Base-by-base conservation (phyloP, 2,329 filamentous ascomycete genomes). In the Penicillium freii region DNA sequence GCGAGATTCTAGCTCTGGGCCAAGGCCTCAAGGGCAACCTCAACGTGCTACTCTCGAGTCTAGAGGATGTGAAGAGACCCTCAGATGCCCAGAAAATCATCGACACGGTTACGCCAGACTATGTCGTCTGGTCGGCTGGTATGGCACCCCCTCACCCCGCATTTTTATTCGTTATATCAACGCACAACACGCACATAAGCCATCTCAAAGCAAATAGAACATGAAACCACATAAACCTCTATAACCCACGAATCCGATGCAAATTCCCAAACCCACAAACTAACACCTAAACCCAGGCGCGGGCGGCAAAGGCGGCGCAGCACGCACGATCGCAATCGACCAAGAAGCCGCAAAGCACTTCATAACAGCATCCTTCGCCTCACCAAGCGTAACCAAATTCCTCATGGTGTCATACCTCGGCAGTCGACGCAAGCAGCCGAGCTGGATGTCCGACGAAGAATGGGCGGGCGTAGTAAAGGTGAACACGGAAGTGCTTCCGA, bases 21-120 rank as follows among this genome's bases (percentile, higher is more conserved):
- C 66, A 71, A 2, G 82, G 80, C 19, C 79, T 84, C 53, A 81
- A 81, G 2, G 87, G 87, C 27, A 87, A 83, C 61, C 76, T 94
- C 38, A 81, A 84, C 53, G 87, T 92, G 3, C 77, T 92, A 0
- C 80, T 93, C 17, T 82, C 82, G 68, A 90, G 85, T 68, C 76
- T 93, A 21, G 88, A 90, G 53, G 88, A 91, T 19, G 81, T 92
- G 40, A 86, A 84, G 71, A 84, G 77, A 52, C 81, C 85, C 49
- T 77, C 75, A 0, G 82, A 88, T 61, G 90, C 89, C 1, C 78
- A 83, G 63, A 77, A 75, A 38, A 82, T 92, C 56, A 72, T 93
- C 39, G 71, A 77, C 34, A 62, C 67, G 21, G 72, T 74, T 10
- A 69, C 69, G 19, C 78, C 78, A 2, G 73, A 80, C 58, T 79